Base-by-base conservation (phyloP, 2,329 filamentous ascomycete species). In the Elsinoe perseae region DNA sequence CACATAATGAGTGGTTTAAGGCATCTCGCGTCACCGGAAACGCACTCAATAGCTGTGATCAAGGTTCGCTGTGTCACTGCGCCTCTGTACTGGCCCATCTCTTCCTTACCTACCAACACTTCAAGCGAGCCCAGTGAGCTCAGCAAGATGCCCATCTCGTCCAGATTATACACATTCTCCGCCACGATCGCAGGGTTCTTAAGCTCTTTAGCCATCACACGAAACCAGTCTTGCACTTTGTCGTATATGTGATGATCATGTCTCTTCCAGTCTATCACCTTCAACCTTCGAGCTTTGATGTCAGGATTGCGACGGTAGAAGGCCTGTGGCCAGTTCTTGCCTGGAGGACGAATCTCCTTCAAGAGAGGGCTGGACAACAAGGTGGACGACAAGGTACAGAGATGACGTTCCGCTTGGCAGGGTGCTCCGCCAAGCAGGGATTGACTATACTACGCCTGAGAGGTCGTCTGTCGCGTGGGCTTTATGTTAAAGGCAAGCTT, bases 111-210 rank as follows among this genome's bases (percentile, higher is more conserved):
- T 56, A 69, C 61, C 16, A 70, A 63, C 28, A 68, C 67, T 60
- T 69, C 68, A 2, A 70, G 40, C 40, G 64, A 66, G 34, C 56
- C 59, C 4, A 62, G 62, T 55, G 64, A 58, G 42, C 23, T 60
- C 23, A 71, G 61, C 59, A 70, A 61, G 12, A 70, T 61, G 50
- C 67, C 64, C 16, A 67, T 71, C 62, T 70, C 63, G 56, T 71
- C 66, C 59, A 71, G 69, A 56, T 70, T 70, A 58, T 71, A 71
- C 5, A 69, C 59, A 59, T 68, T 70, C 58, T 64, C 63, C 32
- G 44, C 54, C 10, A 38, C 10, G 34, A 38, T 18, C 10, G 34
- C 9, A 18, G 34, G 34, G 5, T 38, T 38, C 34, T 38, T n/a
- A 4, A 38, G 16, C 34, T 38, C 34, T 14, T 14, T 14, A 14